A percentile compares a stretch with the other conserved stretches of the same genome.
phyloP scores from a whole-genome alignment of 2,329 filamentous ascomycete species.

The Metarhizium guizhouense region DNA sequence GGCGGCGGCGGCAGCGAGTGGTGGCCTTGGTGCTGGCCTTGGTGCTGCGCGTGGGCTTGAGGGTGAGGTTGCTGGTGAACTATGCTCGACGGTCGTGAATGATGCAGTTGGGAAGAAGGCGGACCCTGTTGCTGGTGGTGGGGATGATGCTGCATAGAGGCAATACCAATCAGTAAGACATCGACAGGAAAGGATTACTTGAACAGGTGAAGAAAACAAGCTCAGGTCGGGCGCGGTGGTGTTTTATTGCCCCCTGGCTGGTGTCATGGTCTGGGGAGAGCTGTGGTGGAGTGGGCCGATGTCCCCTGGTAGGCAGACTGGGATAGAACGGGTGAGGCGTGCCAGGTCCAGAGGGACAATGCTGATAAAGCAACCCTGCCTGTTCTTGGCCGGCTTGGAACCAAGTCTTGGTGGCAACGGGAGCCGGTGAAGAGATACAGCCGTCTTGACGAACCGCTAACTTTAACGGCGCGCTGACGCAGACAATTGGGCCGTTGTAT shows the following conservation, averaged over 20 bases:
- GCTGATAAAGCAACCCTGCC: conserved; percentile 29
- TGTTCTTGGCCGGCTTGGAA: conserved; percentile 14
- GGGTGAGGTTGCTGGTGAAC: conserved; percentile 53
- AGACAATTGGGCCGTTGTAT: neutral
- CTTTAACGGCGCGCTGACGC: neutral
- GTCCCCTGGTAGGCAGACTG: conserved; percentile 34
- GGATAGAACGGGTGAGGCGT: conserved; percentile 41
- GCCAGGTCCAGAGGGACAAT: conserved; percentile 34
- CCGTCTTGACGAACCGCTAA: neutral
- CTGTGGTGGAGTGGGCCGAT: conserved; percentile 25
- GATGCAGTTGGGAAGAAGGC: conserved; percentile 54
- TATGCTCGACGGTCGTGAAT: conserved; percentile 62
- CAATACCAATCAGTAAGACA: conserved; percentile 48
- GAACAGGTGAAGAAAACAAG: conserved; percentile 27
- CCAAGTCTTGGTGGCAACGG: conserved; percentile 5
- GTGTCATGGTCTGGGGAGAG: conserved; percentile 35
- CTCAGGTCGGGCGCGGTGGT: conserved; percentile 37
- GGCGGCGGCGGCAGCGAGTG: conserved; percentile 19
- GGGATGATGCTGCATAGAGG: conserved; percentile 66
- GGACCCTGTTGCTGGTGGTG: conserved; percentile 67
- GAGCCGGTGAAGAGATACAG: neutral
- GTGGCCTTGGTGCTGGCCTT: conserved; percentile 50
- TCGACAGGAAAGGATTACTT: conserved; percentile 27
- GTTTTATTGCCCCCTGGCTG: conserved; percentile 41
- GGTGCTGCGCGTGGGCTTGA: conserved; percentile 36